These are phyloP conservation scores for Yarrowia sp. DNA, from an alignment of 805 yeast genomes.

Conservation along the genomic window DNA sequence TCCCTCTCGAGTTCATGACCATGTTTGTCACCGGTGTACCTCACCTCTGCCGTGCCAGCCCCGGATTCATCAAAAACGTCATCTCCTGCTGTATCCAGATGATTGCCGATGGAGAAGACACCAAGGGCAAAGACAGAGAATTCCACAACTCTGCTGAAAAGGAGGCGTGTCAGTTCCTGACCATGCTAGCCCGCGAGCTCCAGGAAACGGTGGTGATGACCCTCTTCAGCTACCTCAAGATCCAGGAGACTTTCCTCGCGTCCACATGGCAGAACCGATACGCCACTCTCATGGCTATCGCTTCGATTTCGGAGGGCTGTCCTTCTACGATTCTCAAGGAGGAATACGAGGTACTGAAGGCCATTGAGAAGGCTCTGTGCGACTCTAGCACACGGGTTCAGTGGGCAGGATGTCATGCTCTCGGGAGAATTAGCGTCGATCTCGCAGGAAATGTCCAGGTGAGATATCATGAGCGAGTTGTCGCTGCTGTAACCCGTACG, in stretches of 20 bases:
- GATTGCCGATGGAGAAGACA: conserved; percentile 18
- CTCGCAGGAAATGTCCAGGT: conserved; percentile 87
- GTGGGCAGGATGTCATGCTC: conserved; percentile 93
- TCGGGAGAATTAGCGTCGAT: conserved; percentile 96
- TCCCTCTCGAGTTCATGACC: conserved; percentile 25
- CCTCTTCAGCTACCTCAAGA: conserved; percentile 7
- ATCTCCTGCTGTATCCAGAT: conserved; percentile 8
- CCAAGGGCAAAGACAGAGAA: conserved; percentile 12
- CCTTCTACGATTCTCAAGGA: conserved; percentile 80
- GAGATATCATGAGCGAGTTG: conserved; percentile 70
- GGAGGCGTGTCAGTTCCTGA: conserved; percentile 12
- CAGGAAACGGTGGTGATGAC: conserved; percentile 12
- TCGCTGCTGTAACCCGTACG: conserved; percentile 63
- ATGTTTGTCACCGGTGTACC: conserved; percentile 21
- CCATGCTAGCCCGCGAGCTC: conserved; percentile 21
- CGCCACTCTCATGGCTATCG: conserved; percentile 94
- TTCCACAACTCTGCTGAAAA: neutral
- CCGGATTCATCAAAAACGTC: conserved; percentile 4
- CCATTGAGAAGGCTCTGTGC: conserved; percentile 78
- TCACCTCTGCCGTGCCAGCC: conserved; percentile 20
- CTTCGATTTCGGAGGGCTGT: conserved; percentile 97
- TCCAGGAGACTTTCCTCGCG: conserved; percentile 8
- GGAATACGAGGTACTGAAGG: conserved; percentile 74
- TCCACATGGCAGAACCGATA: conserved; percentile 87
- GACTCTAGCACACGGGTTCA: conserved; percentile 94